These are phyloP conservation scores for Coprinopsis cinerea DNA, from an alignment of 768 basidiomycete species.

Conservation along the genomic window DNA sequence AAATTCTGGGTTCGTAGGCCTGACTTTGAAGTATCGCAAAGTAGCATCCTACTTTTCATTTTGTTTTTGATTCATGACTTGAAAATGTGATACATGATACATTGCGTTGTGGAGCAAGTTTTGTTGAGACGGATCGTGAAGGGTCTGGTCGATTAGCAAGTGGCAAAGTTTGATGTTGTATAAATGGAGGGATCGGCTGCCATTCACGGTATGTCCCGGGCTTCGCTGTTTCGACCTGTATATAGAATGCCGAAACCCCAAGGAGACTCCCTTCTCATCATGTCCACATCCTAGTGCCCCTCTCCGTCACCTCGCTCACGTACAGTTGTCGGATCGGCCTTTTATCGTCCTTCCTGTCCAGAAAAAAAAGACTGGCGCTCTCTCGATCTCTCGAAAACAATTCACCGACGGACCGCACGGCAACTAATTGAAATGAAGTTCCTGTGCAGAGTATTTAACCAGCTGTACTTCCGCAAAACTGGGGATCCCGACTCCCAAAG, in stretches of 20 bases:
- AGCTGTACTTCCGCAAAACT: background rate
- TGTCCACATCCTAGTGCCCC: constrained; percentile 6
- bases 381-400: too few relatives aligned
- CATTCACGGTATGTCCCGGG: constrained; percentile 10
- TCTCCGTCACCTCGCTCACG: constrained; percentile 2
- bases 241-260: constrained; percentile 10
- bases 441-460: constrained; percentile 12
- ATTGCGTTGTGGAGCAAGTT: too few relatives aligned
- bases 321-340: background rate
- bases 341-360: constrained; percentile 2
- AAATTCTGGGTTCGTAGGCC: too few relatives aligned
- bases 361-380: background rate
- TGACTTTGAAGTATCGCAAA: too few relatives aligned
- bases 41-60: too few relatives aligned
- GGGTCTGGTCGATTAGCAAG: too few relatives aligned
- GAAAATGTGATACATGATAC: too few relatives aligned
- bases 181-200: background rate
- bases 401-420: constrained; percentile 3
- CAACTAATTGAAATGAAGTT: constrained; percentile 8
- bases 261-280: constrained; percentile 7
- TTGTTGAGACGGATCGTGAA: too few relatives aligned
- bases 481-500: background rate
- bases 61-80: too few relatives aligned
- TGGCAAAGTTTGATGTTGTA: background rate
- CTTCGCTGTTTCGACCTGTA: constrained; percentile 7